Evolutionary conservation across 108 stramenopile species (phyloP).

Genomic region (Cyclotella cryptica): DNA sequence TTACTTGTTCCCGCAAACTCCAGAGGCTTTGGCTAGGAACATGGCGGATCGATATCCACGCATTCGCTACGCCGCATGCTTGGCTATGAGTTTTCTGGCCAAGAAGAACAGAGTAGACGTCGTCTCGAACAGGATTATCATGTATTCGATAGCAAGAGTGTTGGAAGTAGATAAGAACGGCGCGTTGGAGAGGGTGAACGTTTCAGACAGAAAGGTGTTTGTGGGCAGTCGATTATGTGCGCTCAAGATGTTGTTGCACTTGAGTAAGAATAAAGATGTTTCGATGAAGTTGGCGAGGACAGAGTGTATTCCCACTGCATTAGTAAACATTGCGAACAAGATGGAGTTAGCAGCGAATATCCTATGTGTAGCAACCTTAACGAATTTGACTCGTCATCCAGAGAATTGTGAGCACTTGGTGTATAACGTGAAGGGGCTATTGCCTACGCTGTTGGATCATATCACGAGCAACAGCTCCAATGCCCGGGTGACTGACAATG

Average conservation of each 20-base stretch:
- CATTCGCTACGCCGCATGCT: conserved; percentile 51
- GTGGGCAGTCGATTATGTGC: conserved; percentile 39
- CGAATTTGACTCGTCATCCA: conserved; percentile 51
- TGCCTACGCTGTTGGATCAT: conserved; percentile 26
- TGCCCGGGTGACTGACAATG: neutral
- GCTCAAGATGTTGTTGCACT: conserved; percentile 47
- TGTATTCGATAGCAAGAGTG: conserved; percentile 47
- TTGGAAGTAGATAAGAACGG: conserved; percentile 54
- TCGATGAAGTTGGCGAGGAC: conserved; percentile 23
- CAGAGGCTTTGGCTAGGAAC: conserved; percentile 46
- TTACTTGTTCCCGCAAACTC: conserved; percentile 45
- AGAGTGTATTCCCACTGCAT: conserved; percentile 29
- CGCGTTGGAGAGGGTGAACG: conserved; percentile 29
- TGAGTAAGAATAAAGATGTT: conserved; percentile 49
- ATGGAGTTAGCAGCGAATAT: conserved; percentile 54
- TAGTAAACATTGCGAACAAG: conserved; percentile 41
- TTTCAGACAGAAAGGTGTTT: conserved; percentile 35
- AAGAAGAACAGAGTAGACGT: conserved; percentile 50
- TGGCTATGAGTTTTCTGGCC: conserved; percentile 42
- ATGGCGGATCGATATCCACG: conserved; percentile 55
- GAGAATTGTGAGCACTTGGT: conserved; percentile 47
- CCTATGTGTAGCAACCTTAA: conserved; percentile 47
- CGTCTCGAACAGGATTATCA: conserved; percentile 34
- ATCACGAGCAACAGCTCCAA: neutral
- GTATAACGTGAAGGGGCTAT: conserved; percentile 27